Percentiles rank a stretch among this genome's conserved stretches.
phyloP scores from a whole-genome alignment of 345 rosid genomes.

The Citrus hindsii region DNA sequence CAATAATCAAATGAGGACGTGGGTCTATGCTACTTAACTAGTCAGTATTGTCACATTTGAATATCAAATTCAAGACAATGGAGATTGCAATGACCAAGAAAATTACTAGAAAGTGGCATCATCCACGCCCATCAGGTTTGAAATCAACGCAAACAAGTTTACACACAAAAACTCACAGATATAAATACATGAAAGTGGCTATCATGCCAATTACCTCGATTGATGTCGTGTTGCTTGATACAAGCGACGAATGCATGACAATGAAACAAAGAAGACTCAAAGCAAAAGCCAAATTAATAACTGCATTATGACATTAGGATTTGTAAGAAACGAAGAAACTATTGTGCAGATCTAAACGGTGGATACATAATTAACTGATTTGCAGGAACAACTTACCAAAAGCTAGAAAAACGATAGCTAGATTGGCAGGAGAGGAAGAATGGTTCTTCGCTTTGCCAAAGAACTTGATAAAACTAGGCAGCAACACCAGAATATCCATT shows the following conservation, averaged over 20 bases:
- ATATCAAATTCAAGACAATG: background rate
- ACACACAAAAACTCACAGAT: background rate
- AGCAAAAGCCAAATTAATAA: conserved; percentile 84
- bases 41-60: background rate
- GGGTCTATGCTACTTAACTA: background rate
- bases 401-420: conserved; percentile 72
- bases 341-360: conserved; percentile 21
- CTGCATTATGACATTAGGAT: conserved; percentile 72
- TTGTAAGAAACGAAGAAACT: conserved; percentile 53
- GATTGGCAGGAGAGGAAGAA: conserved; percentile 54
- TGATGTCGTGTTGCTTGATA: conserved; percentile 77
- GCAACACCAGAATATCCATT: conserved; percentile 51
- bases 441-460: conserved; percentile 54
- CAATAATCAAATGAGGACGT: background rate
- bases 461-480: conserved; percentile 71
- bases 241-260: conserved; percentile 79
- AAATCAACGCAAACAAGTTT: background rate
- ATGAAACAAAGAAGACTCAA: conserved; percentile 88
- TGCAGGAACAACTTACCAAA: conserved; percentile 49
- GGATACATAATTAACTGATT: conserved; percentile 1
- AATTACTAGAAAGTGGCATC: background rate
- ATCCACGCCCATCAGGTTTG: background rate
- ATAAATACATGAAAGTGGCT: background rate
- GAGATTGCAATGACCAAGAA: background rate
- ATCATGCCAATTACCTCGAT: conserved; percentile 55